Conservation (phyloP, 1,284 basidiomycete genomes). For the Cryptococcus sp. region DNA sequence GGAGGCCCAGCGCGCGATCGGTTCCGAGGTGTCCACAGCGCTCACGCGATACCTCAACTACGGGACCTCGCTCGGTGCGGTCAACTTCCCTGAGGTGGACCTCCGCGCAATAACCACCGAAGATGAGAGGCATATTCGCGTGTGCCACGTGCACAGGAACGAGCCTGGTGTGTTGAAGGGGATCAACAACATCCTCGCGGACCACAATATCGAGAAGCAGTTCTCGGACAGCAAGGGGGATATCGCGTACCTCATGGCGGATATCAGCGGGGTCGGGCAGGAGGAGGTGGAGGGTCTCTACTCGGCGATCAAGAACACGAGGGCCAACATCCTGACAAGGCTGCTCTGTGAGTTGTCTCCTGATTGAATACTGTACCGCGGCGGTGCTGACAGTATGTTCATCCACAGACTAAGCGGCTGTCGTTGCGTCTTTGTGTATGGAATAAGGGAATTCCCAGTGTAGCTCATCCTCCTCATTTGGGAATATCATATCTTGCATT, state of each 20-base stretch:
- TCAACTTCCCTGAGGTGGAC: conserved; percentile 99
- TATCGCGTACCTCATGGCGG: conserved; percentile 79
- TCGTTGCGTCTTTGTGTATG: neutral
- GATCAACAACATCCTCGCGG: conserved; percentile 87
- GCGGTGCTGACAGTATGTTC: neutral
- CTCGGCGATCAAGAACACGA: conserved; percentile 75
- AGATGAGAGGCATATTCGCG: conserved; percentile 77
- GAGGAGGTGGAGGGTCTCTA: conserved; percentile 77
- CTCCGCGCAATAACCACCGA: conserved; percentile 79
- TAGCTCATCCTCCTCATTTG: conserved; percentile 11
- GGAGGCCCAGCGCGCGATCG: conserved; percentile 97
- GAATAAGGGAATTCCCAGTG: neutral
- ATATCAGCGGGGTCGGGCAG: conserved; percentile 86
- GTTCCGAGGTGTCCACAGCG: conserved; percentile 85
- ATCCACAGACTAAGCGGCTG: neutral
- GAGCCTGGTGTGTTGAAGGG: conserved; percentile 94
- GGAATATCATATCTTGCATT: conserved; percentile 1
- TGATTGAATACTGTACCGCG: neutral
- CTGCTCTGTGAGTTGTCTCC: conserved; percentile 56
- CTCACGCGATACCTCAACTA: conserved; percentile 87
- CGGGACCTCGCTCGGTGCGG: conserved; percentile 84
- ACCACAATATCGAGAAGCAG: conserved; percentile 99
- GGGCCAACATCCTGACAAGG: conserved; percentile 81
- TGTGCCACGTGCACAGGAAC: conserved; percentile 96
- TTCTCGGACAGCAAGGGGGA: conserved; percentile 95